Conservation (phyloP, 2,329 filamentous ascomycete genomes). For the Nigrospora sphaerica region DNA sequence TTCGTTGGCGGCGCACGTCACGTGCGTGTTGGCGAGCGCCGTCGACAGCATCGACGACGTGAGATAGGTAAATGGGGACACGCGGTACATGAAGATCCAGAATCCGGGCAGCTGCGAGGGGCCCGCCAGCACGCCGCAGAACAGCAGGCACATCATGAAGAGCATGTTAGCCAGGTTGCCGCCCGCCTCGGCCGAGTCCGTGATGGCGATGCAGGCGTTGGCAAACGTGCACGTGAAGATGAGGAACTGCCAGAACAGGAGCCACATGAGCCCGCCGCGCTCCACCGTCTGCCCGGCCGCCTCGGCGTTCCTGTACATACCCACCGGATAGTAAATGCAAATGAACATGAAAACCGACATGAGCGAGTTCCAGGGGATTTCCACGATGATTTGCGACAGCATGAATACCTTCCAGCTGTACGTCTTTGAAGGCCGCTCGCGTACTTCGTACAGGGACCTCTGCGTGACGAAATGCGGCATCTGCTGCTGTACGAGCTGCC, state of each 20-base stretch:
- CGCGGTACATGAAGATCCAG: constrained; percentile 80
- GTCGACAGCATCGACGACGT: constrained; percentile 65
- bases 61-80: constrained; percentile 78
- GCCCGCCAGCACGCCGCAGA: constrained; percentile 33
- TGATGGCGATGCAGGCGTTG: constrained; percentile 64
- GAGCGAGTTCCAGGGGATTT: constrained; percentile 64
- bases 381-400: constrained; percentile 62
- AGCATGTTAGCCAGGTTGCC: constrained; percentile 56
- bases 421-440: constrained; percentile 65
- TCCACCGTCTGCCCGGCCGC: background rate
- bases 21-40: constrained; percentile 59
- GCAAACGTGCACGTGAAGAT: constrained; percentile 68
- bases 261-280: background rate
- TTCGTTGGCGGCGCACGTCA: constrained; percentile 65
- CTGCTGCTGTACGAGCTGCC: constrained; percentile 61
- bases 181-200: constrained; percentile 63
- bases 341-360: constrained; percentile 56
- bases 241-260: constrained; percentile 44
- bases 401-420: constrained; percentile 74
- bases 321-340: constrained; percentile 62
- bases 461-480: constrained; percentile 74
- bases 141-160: constrained; percentile 54
- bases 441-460: constrained; percentile 67
- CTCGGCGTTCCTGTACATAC: background rate
- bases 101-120: constrained; percentile 60